phyloP scores from a whole-genome alignment of 176 grass and related monocot species.

The Rhynchospora pubera region DNA sequence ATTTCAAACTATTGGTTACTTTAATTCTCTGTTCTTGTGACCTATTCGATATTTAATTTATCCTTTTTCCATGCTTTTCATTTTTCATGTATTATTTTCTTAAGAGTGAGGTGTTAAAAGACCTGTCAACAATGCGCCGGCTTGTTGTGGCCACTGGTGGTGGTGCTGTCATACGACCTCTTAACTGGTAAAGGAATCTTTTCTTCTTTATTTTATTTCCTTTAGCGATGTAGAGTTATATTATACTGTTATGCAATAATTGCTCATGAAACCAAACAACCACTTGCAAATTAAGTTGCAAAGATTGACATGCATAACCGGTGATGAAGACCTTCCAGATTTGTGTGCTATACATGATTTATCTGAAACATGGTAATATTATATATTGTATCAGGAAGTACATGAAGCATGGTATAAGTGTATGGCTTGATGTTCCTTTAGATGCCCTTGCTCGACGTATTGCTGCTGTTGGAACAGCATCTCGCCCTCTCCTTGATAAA shows the following conservation, averaged over 20 bases:
- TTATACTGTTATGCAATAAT: slow-evolving; percentile 12
- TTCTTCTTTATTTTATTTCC: neutral
- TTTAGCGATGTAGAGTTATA: neutral
- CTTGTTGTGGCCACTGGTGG: slow-evolving; percentile 95
- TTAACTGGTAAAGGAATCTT: slow-evolving; percentile 64
- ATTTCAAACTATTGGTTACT: neutral
- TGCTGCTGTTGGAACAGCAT: slow-evolving; percentile 67
- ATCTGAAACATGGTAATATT: neutral
- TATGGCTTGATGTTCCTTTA: slow-evolving; percentile 89
- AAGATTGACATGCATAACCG: neutral
- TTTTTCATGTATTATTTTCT: slow-evolving; percentile 34
- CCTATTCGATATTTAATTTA: neutral
- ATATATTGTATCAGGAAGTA: slow-evolving; percentile 47
- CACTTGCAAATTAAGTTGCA: neutral
- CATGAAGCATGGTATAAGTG: slow-evolving; percentile 69
- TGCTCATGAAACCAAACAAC: slow-evolving; percentile 20
- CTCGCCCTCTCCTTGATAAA: slow-evolving; percentile 75
- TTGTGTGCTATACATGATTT: neutral
- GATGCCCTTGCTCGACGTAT: slow-evolving; percentile 82
- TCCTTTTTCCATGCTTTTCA: neutral
- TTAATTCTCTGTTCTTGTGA: neutral
- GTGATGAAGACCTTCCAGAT: neutral
- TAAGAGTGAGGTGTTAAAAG: slow-evolving; percentile 77
- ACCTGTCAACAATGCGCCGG: slow-evolving; percentile 75
- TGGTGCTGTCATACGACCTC: slow-evolving; percentile 78